Percentiles rank a stretch among this genome's conserved stretches.
Evolutionary conservation across 2,329 filamentous ascomycete species (phyloP).

Genomic region (Phialophora expanda): DNA sequence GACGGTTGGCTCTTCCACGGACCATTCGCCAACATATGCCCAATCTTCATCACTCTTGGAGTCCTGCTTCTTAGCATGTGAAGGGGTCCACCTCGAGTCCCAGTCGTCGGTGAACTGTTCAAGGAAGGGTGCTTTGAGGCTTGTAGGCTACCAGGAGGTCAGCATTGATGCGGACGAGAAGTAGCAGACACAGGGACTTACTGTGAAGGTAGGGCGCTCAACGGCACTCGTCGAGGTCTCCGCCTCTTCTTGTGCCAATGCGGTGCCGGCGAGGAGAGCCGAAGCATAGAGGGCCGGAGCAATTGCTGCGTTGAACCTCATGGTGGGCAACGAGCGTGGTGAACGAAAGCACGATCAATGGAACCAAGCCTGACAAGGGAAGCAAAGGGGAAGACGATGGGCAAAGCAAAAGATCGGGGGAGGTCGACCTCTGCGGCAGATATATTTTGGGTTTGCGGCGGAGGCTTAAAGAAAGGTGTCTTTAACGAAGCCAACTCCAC

Average conservation of each 20-base stretch:
- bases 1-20: conserved; percentile 89
- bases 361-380: conserved; percentile 32
- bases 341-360: conserved; percentile 25
- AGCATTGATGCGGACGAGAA: not conserved
- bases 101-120: conserved; percentile 99
- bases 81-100: conserved; percentile 91
- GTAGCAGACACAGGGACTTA: conserved; percentile 57
- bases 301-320: conserved; percentile 84
- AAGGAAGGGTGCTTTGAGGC: conserved; percentile 88
- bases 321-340: conserved; percentile 54
- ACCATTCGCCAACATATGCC: conserved; percentile 96
- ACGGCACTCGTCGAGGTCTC: conserved; percentile 59
- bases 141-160: conserved; percentile 70
- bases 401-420: conserved; percentile 22
- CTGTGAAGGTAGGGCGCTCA: conserved; percentile 82
- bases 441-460: conserved; percentile 5
- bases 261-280: conserved; percentile 69
- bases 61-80: conserved; percentile 95
- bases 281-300: conserved; percentile 72
- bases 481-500: conserved; percentile 34
- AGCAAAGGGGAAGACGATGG: conserved; percentile 32
- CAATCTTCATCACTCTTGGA: conserved; percentile 83
- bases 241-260: conserved; percentile 68
- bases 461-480: conserved; percentile 35
- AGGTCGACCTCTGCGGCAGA: conserved; percentile 2